Conservation (phyloP, 75 land plant species). For the Sequoiadendron giganteum region DNA sequence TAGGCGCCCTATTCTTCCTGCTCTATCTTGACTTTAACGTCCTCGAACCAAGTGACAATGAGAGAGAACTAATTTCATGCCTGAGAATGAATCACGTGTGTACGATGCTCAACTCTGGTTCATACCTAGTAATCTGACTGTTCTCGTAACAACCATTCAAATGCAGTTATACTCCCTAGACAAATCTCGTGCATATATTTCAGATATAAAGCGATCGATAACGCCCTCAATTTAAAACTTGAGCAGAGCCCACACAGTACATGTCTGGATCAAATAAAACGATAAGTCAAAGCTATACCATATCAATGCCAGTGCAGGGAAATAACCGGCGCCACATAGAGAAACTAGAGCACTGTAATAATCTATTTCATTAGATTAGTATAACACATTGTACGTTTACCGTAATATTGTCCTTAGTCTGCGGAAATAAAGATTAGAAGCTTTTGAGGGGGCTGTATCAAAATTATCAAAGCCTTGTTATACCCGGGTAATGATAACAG, state of each 20-base stretch:
- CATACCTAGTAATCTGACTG: not conserved
- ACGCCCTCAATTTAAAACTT: not conserved
- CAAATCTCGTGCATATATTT: too few relatives aligned
- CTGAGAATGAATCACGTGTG: not conserved
- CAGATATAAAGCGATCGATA: not conserved
- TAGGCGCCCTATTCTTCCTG: not conserved
- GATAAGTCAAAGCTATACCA: not conserved
- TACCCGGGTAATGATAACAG: too few relatives aligned
- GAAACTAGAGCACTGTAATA: not conserved
- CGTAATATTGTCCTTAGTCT: too few relatives aligned
- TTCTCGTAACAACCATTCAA: not conserved
- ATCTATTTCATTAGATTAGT: too few relatives aligned
- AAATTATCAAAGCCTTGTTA: too few relatives aligned
- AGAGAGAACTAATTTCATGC: not conserved
- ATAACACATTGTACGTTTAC: too few relatives aligned
- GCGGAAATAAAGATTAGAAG: too few relatives aligned
- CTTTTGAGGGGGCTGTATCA: too few relatives aligned
- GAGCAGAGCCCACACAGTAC: not conserved
- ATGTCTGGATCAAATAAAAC: not conserved
- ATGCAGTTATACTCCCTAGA: not conserved
- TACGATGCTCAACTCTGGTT: not conserved
- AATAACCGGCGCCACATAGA: too few relatives aligned
- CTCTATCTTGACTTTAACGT: not conserved
- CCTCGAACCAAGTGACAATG: not conserved
- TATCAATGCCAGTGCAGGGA: not conserved